Evolutionary conservation across 108 stramenopile genomes (phyloP).

Genomic region (Nannochloropsis salina): DNA sequence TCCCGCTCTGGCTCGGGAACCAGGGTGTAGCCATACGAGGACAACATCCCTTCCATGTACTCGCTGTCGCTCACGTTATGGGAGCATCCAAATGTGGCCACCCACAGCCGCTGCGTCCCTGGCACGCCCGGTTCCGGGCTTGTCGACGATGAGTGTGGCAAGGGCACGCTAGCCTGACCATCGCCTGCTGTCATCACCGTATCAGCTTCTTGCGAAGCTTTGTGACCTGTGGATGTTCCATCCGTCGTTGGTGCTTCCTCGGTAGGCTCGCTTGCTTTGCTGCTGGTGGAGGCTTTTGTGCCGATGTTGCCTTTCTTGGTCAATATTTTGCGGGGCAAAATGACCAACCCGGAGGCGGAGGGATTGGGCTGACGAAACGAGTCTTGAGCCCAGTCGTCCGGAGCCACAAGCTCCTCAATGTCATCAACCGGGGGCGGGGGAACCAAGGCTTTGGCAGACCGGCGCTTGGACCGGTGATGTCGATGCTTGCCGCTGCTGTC

Average conservation of each 20-base stretch:
- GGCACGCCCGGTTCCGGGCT: not conserved
- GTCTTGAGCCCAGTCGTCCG: not conserved
- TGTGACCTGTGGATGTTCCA: too few species aligned
- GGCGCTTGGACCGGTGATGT: not conserved
- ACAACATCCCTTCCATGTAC: constrained; percentile 54
- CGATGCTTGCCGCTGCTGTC: not conserved
- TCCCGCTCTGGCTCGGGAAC: constrained; percentile 27
- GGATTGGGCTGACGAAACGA: not conserved
- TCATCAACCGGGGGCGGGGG: not conserved
- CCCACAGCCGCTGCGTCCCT: constrained; percentile 34
- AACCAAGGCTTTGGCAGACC: not conserved
- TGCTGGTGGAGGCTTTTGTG: not conserved
- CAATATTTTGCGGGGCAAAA: not conserved
- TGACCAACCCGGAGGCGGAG: not conserved
- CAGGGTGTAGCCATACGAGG: constrained; percentile 43
- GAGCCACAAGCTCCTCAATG: constrained; percentile 13
- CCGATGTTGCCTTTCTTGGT: not conserved
- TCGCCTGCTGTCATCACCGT: too few species aligned
- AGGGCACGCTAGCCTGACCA: too few species aligned
- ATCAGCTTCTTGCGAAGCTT: too few species aligned
- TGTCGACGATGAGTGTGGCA: too few species aligned
- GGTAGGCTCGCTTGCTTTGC: not conserved
- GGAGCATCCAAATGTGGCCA: constrained; percentile 53
- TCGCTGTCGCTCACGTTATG: constrained; percentile 56
- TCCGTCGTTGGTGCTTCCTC: too few species aligned